phyloP scores from a whole-genome alignment of 2,329 filamentous ascomycete species.

The Clonostachys rhizophaga region DNA sequence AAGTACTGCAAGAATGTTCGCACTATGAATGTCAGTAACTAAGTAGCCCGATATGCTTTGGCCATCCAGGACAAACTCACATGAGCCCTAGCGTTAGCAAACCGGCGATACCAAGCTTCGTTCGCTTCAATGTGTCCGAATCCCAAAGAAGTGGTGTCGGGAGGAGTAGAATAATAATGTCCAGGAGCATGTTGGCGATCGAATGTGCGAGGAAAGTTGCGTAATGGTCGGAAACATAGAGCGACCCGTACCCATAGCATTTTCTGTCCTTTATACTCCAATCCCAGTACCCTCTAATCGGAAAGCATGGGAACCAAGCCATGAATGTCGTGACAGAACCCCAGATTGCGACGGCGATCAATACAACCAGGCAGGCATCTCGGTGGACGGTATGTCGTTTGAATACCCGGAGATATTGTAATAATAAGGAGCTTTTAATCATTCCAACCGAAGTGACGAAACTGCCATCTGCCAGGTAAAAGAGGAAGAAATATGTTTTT shows the following conservation, averaged over 20 bases:
- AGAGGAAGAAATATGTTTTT: constrained; percentile 1
- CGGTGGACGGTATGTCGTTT: constrained; percentile 3
- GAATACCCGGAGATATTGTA: constrained; percentile 12
- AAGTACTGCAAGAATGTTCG: not conserved
- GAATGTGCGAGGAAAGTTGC: constrained; percentile 9
- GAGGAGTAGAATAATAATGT: constrained; percentile 8
- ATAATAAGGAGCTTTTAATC: constrained; percentile 3
- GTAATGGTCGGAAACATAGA: constrained; percentile 5
- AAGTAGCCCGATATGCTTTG: not conserved
- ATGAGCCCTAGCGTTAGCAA: not conserved
- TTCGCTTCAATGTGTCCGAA: not conserved
- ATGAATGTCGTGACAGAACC: constrained; percentile 5
- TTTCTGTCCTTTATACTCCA: not conserved
- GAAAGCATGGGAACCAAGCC: constrained; percentile 8
- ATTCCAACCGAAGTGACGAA: not conserved
- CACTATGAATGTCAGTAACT: not conserved
- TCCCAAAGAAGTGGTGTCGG: constrained; percentile 7
- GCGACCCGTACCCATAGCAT: constrained; percentile 9
- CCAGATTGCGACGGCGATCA: constrained; percentile 7
- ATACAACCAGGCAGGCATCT: constrained; percentile 5
- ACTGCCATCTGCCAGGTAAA: constrained; percentile 2
- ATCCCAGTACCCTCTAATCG: constrained; percentile 7
- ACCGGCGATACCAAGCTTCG: not conserved
- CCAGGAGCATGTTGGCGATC: constrained; percentile 10
- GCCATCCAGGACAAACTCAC: not conserved